phyloP scores from a whole-genome alignment of 2,329 filamentous ascomycete genomes.

The Ceratocystis huliohia region DNA sequence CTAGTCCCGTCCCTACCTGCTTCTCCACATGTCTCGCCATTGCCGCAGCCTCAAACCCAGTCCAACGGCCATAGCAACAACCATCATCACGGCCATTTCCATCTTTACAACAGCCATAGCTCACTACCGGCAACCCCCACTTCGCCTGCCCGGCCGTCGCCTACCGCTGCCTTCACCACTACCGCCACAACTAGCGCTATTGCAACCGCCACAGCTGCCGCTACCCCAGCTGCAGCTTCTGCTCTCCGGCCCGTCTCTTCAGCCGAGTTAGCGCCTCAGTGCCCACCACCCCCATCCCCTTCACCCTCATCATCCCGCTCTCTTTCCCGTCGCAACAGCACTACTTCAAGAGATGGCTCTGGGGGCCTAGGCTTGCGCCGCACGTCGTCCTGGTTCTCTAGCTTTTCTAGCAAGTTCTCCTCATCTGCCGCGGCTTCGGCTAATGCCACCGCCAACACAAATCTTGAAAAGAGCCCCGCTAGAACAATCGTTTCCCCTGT shows the following conservation, averaged over 20 bases:
- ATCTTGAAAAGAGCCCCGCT: background rate
- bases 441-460: constrained; percentile 25
- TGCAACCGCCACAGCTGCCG: constrained; percentile 4
- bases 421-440: constrained; percentile 31
- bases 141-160: background rate
- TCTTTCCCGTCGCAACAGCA: constrained; percentile 17
- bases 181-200: background rate
- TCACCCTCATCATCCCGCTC: constrained; percentile 23
- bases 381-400: constrained; percentile 84
- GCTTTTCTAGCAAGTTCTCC: constrained; percentile 84
- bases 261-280: background rate
- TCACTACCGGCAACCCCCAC: background rate
- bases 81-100: background rate
- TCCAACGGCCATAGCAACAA: background rate
- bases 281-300: constrained; percentile 1
- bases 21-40: background rate
- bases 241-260: background rate
- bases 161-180: constrained; percentile 1
- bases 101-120: background rate
- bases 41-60: background rate
- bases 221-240: background rate
- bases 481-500: background rate
- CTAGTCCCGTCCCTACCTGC: background rate
- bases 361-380: constrained; percentile 30
- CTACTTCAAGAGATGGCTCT: constrained; percentile 10